These are phyloP conservation scores for Penicillium sp. DNA, from an alignment of 2,329 filamentous ascomycete species.

Conservation along the genomic window DNA sequence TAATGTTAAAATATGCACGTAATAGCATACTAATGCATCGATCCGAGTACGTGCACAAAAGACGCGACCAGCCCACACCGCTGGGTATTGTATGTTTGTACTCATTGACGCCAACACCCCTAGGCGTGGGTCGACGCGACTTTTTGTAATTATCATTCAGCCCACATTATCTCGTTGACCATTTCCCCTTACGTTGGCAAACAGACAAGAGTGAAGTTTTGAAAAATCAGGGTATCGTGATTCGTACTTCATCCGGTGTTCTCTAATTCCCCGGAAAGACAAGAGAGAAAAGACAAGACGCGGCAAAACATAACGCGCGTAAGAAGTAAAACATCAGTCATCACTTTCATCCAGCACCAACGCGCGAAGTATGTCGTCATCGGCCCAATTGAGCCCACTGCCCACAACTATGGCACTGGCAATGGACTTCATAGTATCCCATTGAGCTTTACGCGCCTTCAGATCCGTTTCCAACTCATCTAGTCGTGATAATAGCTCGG, in stretches of 20 bases:
- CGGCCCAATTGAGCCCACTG: conserved; percentile 78
- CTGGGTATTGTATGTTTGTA: neutral
- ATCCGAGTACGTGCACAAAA: neutral
- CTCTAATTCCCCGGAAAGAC: neutral
- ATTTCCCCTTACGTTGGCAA: neutral
- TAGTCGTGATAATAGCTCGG: conserved; percentile 54
- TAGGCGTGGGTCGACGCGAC: neutral
- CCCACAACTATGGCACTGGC: conserved; percentile 74
- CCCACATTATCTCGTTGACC: neutral
- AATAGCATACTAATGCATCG: neutral
- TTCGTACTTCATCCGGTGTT: no score
- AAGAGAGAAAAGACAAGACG: no score
- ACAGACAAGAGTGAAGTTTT: neutral
- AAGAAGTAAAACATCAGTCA: conserved; percentile 35
- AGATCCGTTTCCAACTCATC: conserved; percentile 57
- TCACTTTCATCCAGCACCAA: conserved; percentile 69
- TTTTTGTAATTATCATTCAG: neutral
- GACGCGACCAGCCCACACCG: neutral
- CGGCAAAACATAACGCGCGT: conserved; percentile 3
- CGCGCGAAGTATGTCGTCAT: conserved; percentile 62
- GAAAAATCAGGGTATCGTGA: neutral
- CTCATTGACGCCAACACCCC: neutral
- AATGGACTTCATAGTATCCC: conserved; percentile 72
- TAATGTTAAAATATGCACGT: no score
- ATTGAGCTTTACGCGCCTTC: conserved; percentile 61